Evolutionary conservation across 106 monocot genomes (phyloP).

Genomic region (Allium fistulosum): DNA sequence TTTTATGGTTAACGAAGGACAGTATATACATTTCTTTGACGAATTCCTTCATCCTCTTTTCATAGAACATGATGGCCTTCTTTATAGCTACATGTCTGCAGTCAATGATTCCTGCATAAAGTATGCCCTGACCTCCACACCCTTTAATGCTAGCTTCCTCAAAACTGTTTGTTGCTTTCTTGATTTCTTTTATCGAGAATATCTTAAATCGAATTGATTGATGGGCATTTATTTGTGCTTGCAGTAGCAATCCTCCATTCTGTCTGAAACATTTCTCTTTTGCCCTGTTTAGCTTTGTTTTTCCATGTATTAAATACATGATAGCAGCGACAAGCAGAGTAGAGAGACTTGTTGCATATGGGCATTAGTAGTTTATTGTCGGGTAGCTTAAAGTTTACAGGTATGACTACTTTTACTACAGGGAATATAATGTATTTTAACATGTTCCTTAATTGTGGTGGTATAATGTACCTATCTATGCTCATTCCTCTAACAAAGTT

Average conservation of each 20-base stretch:
- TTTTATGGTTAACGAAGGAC: slow-evolving; percentile 30
- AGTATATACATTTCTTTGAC: slow-evolving; percentile 38
- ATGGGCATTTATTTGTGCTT: slow-evolving; percentile 13
- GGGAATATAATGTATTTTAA: too few species aligned
- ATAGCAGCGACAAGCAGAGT: neutral
- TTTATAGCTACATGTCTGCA: slow-evolving; percentile 27
- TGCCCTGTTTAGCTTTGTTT: slow-evolving; percentile 4
- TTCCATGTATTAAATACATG: neutral
- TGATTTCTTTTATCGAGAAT: neutral
- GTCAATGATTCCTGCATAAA: slow-evolving; percentile 18
- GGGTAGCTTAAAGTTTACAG: too few species aligned
- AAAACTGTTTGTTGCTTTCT: slow-evolving; percentile 25
- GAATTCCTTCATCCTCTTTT: slow-evolving; percentile 31
- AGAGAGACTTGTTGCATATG: neutral
- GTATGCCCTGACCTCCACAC: slow-evolving; percentile 32
- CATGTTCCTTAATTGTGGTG: too few species aligned
- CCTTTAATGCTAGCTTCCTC: slow-evolving; percentile 17
- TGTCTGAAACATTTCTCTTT: slow-evolving; percentile 23
- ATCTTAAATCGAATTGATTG: slow-evolving; percentile 1
- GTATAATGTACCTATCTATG: too few species aligned
- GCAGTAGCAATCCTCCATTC: slow-evolving; percentile 20
- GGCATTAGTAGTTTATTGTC: too few species aligned
- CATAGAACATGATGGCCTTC: slow-evolving; percentile 23
- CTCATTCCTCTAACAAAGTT: too few species aligned
- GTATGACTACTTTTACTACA: too few species aligned